Conservation (phyloP, 495 filamentous ascomycete species). For the Podospora anserina region DNA sequence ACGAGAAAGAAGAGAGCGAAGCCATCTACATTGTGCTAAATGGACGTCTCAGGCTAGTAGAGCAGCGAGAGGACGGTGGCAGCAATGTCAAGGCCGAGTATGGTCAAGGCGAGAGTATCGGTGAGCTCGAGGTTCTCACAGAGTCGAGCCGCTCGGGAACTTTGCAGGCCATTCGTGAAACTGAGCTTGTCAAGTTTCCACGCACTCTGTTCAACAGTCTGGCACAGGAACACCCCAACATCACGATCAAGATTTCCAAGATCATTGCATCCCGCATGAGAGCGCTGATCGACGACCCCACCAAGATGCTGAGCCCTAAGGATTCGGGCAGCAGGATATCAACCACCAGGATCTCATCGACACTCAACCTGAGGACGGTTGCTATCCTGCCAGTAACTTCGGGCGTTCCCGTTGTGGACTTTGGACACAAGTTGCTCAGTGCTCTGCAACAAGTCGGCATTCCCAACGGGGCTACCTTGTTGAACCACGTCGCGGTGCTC, state of each 20-base stretch:
- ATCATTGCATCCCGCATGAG: slow-evolving; percentile 96
- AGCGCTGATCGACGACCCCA: slow-evolving; percentile 74
- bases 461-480: slow-evolving; percentile 80
- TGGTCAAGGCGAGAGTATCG: slow-evolving; percentile 95
- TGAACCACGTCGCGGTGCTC: slow-evolving; percentile 90
- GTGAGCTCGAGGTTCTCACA: slow-evolving; percentile 94
- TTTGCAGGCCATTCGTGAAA: slow-evolving; percentile 92
- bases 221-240: slow-evolving; percentile 92
- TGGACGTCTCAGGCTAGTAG: slow-evolving; percentile 75
- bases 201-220: slow-evolving; percentile 96
- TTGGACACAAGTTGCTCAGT: slow-evolving; percentile 82
- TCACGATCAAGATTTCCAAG: slow-evolving; percentile 98
- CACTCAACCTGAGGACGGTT: slow-evolving; percentile 87
- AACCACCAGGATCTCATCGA: slow-evolving; percentile 69
- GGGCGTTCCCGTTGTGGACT: slow-evolving; percentile 91
- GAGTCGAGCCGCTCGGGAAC: slow-evolving; percentile 86
- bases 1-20: slow-evolving; percentile 93
- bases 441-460: slow-evolving; percentile 86
- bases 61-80: slow-evolving; percentile 73
- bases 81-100: slow-evolving; percentile 90
- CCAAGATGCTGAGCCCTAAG: slow-evolving; percentile 38
- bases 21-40: slow-evolving; percentile 98
- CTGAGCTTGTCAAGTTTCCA: slow-evolving; percentile 92
- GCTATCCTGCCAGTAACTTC: slow-evolving; percentile 87
- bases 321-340: slow-evolving; percentile 56